Percentiles rank a stretch among this genome's conserved stretches.
phyloP scores from a whole-genome alignment of 345 rosid genomes.

The Heritiera fomes region DNA sequence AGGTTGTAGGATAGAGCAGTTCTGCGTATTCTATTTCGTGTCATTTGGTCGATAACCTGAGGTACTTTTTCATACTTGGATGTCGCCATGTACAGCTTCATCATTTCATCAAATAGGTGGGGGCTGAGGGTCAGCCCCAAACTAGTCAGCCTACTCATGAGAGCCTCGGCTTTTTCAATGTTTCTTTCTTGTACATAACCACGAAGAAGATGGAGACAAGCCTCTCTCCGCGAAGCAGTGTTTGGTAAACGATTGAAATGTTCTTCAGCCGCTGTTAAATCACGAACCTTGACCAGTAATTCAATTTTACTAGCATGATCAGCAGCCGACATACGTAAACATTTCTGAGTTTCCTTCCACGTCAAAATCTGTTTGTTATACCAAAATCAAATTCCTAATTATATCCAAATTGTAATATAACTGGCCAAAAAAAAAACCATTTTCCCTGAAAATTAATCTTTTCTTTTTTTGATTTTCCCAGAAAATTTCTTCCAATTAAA shows the following conservation, averaged over 20 bases:
- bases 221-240: slow-evolving; percentile 39
- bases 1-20: slow-evolving; percentile 62
- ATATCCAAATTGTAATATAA: too few relatives aligned
- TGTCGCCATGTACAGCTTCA: slow-evolving; percentile 56
- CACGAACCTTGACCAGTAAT: slow-evolving; percentile 41
- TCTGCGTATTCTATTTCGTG: slow-evolving; percentile 47
- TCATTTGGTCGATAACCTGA: slow-evolving; percentile 55
- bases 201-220: slow-evolving; percentile 47
- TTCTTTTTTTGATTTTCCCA: too few relatives aligned
- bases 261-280: slow-evolving; percentile 47
- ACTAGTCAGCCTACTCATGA: slow-evolving; percentile 45
- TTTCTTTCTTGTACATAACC: slow-evolving; percentile 49
- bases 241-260: slow-evolving; percentile 38
- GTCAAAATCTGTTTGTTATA: slow-evolving; percentile 37
- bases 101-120: slow-evolving; percentile 49
- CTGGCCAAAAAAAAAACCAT: neutral
- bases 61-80: slow-evolving; percentile 45
- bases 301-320: slow-evolving; percentile 48
- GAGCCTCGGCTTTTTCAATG: slow-evolving; percentile 46
- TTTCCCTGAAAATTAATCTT: neutral
- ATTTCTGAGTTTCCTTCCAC: slow-evolving; percentile 51
- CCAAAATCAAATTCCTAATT: neutral
- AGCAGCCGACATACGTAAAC: slow-evolving; percentile 24
- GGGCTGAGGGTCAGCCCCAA: slow-evolving; percentile 50
- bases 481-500: neutral